phyloP scores from a whole-genome alignment of 163 green algal genomes.

The Scenedesmus sp. region DNA sequence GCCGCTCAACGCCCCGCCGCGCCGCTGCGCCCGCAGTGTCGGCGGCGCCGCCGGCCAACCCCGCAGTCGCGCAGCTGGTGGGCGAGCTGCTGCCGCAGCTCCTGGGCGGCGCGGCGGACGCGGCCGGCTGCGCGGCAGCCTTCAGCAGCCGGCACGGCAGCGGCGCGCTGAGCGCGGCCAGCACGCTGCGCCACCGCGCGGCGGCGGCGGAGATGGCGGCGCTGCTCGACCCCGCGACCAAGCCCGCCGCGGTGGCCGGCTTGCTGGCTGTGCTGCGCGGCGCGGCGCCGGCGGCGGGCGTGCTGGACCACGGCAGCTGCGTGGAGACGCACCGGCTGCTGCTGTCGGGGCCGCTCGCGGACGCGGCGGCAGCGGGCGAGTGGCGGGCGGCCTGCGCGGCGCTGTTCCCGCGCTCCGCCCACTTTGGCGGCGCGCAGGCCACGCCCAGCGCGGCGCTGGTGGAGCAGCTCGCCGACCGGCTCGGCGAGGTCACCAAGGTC shows the following conservation, averaged over 20 bases:
- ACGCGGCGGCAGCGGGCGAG: slow-evolving; percentile 47
- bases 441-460: background rate
- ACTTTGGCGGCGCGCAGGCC: slow-evolving; percentile 61
- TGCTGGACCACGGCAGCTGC: slow-evolving; percentile 50
- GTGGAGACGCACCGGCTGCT: slow-evolving; percentile 63
- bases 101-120: slow-evolving; percentile 42
- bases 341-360: slow-evolving; percentile 17
- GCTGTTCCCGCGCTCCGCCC: slow-evolving; percentile 62
- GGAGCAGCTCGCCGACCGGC: slow-evolving; percentile 21
- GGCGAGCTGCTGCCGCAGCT: slow-evolving; percentile 56
- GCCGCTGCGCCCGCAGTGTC: slow-evolving; percentile 41
- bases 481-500: slow-evolving; percentile 14
- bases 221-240: slow-evolving; percentile 48
- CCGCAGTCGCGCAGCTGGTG: slow-evolving; percentile 58
- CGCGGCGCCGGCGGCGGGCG: background rate
- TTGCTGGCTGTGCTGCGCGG: slow-evolving; percentile 13
- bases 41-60: background rate
- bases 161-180: background rate
- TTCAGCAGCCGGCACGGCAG: slow-evolving; percentile 36
- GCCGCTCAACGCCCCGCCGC: background rate
- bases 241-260: slow-evolving; percentile 39
- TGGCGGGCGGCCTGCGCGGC: slow-evolving; percentile 55
- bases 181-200: slow-evolving; percentile 47
- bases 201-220: slow-evolving; percentile 55
- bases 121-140: slow-evolving; percentile 22